Base-by-base conservation (phyloP, 768 basidiomycete genomes). In the Suillus hirtellus region DNA sequence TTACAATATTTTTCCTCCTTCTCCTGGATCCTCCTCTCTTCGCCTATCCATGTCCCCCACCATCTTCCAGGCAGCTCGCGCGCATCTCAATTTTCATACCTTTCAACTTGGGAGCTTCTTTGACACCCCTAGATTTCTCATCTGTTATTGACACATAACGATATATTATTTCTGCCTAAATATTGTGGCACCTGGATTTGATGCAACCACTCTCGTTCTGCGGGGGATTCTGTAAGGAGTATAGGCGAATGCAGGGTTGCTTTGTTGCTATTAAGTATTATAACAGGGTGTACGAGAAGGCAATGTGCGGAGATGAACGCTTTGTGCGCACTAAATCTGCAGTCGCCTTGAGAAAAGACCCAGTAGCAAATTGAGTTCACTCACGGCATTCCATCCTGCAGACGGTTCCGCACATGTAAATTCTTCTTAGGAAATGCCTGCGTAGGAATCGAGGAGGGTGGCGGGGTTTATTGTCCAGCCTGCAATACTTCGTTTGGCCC, bases 161-260 rank as follows among this genome's bases (percentile, higher is more conserved):
- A 79, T 84, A 68, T 89, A 82, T 65, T 89, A 89, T 43, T 86
- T 87, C 86, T 95, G 95, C 2, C 90, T 90, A 44, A 17, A n/a
- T 0, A 86, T 89, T 6, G 87, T 88, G n/a, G 89, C 87, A 68
- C 90, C 92, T 1, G 88, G 87, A 46, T 82, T 37, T 79, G 74
- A 66, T 93, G 90, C 1, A 94, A 80, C 93, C 93, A 95, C 73
- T 94, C 92, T 21, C 90, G 85, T 10, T 94, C 87, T 49, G 90
- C 86, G 50, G 91, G 80, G 62, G 93, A 89, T 64, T 93, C 93
- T 0, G 83, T 75, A 42, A 94, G 85, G 2, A 89, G 80, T 0
- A 85, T 85, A 0, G 88, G 90, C 3, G 84, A 75, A 55, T 83
- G 76, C 80, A 95, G 83, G 60, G 92, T 84, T 2, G 86, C 83